These are phyloP conservation scores for Moricandia arvensis DNA, from an alignment of 345 rosid species.

Conservation along the genomic window DNA sequence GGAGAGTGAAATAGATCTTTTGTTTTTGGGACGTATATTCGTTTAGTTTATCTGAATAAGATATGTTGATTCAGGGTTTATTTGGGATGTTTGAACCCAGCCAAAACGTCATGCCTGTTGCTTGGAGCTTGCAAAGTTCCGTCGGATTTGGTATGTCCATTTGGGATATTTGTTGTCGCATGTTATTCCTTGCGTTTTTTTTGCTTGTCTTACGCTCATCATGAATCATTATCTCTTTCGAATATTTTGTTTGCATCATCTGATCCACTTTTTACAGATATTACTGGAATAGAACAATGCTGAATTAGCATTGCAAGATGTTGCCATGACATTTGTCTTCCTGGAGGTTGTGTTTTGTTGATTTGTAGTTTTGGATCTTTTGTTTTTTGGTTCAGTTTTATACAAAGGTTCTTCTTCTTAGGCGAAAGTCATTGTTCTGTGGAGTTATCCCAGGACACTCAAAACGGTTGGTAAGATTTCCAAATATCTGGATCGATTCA, in stretches of 20 bases:
- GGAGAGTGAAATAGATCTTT: constrained; percentile 11
- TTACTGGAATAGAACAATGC: constrained; percentile 99
- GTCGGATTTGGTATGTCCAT: constrained; percentile 74
- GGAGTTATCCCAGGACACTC: constrained; percentile 99
- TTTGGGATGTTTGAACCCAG: constrained; percentile 99
- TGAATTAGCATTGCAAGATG: constrained; percentile 98
- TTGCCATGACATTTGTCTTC: constrained; percentile 94
- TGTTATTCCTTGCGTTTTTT: too few relatives aligned
- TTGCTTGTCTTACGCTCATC: too few relatives aligned
- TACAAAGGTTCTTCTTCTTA: constrained; percentile 39
- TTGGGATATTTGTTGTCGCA: not conserved
- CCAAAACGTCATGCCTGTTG: constrained; percentile 98
- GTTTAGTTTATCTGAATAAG: constrained; percentile 18
- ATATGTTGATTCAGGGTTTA: constrained; percentile 54
- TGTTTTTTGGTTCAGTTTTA: constrained; percentile 32
- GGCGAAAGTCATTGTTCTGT: constrained; percentile 89
- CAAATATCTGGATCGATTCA: constrained; percentile 64
- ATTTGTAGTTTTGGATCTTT: not conserved
- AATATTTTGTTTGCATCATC: constrained; percentile 8
- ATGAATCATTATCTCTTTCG: too few relatives aligned
- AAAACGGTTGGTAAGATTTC: constrained; percentile 62
- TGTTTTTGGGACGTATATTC: too few relatives aligned
- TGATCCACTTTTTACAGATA: constrained; percentile 52
- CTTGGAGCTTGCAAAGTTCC: constrained; percentile 89
- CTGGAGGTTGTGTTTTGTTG: constrained; percentile 75